phyloP scores from a whole-genome alignment of 2,329 filamentous ascomycete species.

The Phialophora chinensis region DNA sequence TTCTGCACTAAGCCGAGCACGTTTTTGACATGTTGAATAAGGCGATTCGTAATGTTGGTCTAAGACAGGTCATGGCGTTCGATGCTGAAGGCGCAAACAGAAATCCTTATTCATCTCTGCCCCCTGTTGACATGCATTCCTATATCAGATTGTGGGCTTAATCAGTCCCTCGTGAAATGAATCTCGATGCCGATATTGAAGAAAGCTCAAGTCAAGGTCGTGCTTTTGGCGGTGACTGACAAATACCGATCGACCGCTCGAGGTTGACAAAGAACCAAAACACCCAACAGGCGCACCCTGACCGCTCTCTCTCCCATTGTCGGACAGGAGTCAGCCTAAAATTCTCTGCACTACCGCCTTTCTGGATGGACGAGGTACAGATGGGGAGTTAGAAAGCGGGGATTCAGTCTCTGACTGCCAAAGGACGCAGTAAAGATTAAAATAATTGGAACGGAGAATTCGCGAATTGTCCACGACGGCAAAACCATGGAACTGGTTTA shows the following conservation, averaged over 20 bases:
- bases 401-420: not conserved
- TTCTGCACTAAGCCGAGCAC: constrained; percentile 11
- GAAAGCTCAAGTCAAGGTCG: not conserved
- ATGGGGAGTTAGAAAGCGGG: not conserved
- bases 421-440: not conserved
- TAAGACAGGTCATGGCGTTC: not conserved
- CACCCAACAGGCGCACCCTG: not conserved
- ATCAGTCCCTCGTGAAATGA: not conserved
- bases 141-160: not conserved
- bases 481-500: not conserved
- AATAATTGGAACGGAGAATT: constrained; percentile 1
- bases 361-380: not conserved
- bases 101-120: not conserved
- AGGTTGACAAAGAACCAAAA: not conserved
- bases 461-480: not conserved
- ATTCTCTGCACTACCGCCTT: not conserved
- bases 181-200: not conserved
- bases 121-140: not conserved
- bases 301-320: not conserved
- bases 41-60: too few species aligned
- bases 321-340: not conserved
- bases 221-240: not conserved
- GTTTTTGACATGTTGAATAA: constrained; percentile 10
- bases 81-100: not conserved
- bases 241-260: not conserved